These are phyloP conservation scores for Solanum hybrid DNA, from an alignment of 305 asterid species.

Conservation along the genomic window DNA sequence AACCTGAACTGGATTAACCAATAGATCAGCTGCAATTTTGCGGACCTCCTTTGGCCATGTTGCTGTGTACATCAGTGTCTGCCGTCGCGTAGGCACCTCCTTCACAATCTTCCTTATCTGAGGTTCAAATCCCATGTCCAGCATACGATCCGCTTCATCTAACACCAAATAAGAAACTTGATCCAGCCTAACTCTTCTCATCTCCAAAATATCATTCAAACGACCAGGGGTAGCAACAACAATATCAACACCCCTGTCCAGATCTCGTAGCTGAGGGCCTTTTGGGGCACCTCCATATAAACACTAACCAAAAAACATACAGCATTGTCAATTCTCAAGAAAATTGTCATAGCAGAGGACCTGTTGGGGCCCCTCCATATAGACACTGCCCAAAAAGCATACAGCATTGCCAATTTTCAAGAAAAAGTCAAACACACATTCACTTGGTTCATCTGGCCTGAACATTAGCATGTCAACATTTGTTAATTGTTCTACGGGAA, in stretches of 20 bases:
- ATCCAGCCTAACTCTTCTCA: conserved; percentile 75
- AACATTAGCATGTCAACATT: neutral
- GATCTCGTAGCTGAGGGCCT: conserved; percentile 77
- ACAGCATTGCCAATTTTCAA: neutral
- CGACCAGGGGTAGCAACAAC: conserved; percentile 99
- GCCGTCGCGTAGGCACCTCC: conserved; percentile 79
- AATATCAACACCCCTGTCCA: conserved; percentile 82
- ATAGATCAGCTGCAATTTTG: conserved; percentile 84
- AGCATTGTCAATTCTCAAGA: neutral
- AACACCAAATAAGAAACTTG: conserved; percentile 92
- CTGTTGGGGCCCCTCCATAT: conserved; percentile 67
- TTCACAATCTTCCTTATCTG: conserved; percentile 98
- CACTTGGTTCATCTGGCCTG: neutral
- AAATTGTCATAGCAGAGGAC: neutral
- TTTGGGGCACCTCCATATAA: conserved; percentile 99
- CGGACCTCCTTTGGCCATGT: conserved; percentile 99
- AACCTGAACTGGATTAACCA: conserved; percentile 82
- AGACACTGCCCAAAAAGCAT: conserved; percentile 42
- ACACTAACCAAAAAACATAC: conserved; percentile 39
- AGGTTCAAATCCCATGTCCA: conserved; percentile 99
- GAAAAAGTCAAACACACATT: neutral
- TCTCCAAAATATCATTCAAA: conserved; percentile 91
- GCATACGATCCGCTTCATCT: conserved; percentile 98
- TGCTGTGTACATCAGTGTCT: conserved; percentile 96
- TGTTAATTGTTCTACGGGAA: neutral